Conservation (phyloP, 169 alveolate species). For the Plasmodium relictum region DNA sequence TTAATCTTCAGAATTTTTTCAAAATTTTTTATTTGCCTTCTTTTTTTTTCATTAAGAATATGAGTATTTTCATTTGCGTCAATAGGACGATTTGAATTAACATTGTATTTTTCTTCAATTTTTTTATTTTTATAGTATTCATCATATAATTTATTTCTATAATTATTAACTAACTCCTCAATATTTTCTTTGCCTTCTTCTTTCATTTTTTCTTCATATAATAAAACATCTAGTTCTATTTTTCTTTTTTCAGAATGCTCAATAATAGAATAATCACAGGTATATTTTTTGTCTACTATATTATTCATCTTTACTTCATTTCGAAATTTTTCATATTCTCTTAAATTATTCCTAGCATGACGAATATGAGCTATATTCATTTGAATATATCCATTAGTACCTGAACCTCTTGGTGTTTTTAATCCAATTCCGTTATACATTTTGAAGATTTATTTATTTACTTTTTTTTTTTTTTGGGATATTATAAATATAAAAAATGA, state of each 20-base stretch:
- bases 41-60: constrained; percentile 71
- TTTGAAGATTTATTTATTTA: neutral
- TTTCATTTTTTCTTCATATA: constrained; percentile 67
- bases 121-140: constrained; percentile 73
- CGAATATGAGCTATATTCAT: constrained; percentile 82
- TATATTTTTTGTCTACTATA: constrained; percentile 57
- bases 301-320: constrained; percentile 55
- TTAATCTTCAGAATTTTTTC: constrained; percentile 46
- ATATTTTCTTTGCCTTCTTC: constrained; percentile 47
- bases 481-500: neutral
- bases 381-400: constrained; percentile 88
- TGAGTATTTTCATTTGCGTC: constrained; percentile 69
- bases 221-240: constrained; percentile 61
- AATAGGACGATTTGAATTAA: constrained; percentile 14
- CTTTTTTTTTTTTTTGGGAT: too few species aligned
- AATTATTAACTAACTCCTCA: constrained; percentile 47
- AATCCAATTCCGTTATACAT: constrained; percentile 87
- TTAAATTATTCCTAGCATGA: constrained; percentile 53
- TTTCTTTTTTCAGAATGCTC: constrained; percentile 76
- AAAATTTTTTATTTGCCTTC: constrained; percentile 65
- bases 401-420: constrained; percentile 88
- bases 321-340: constrained; percentile 67
- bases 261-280: constrained; percentile 76
- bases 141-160: constrained; percentile 67
- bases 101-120: constrained; percentile 19